Evolutionary conservation across 192 early-diverging fungal species (phyloP), one percentile per base, ranked within the genome.

Genomic region (Coemansia aciculifera): DNA sequence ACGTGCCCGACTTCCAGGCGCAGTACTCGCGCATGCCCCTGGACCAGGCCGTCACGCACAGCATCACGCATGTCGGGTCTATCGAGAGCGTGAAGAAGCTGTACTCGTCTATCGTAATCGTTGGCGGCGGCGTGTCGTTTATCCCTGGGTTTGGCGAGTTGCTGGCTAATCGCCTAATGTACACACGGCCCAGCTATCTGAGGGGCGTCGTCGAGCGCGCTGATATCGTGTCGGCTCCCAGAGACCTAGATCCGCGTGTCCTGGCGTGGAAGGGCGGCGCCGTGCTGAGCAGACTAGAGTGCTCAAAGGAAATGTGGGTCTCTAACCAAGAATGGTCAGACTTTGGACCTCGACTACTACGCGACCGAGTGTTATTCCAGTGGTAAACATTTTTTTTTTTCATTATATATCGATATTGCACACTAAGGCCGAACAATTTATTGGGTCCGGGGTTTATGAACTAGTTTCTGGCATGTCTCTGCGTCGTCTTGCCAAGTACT

Each of bases 261-360:
- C 68, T 96, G 59, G 90, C 87, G 2, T 96, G 94, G 94, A 96
- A 95, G 71, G 94, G 94, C 17, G 93, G 85, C 1, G 87, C 90
- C 3, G 92, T 96, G 12, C 75, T 94, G 64, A 84, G 87, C 52
- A 86, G 91, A 51, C 79, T 95, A 31, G 94, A 96, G 19, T 87
- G 84, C 52, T 86, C 90, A 3, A 87, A 85, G 44, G 93, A 96
- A 19, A 76, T 93, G 84, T 96, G 93, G 93, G 84, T 96, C 24
- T 85, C 87, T 1, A 48, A 62, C 12, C 59, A 71, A 11, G 93
- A 94, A 64, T 96, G 94, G 93, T 68, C 84, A 0, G 83, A 90
- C 66, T 80, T 88, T 75, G 91, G 91, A 1, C 78, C 87, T 44
- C 85, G 85, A 37, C 78, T 85, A 23, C 77, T 93, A 4, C 75